A percentile compares a stretch with the other conserved stretches of the same genome.
Evolutionary conservation across 2,329 filamentous ascomycete genomes (phyloP).

Genomic region (Aspergillus jensenii): DNA sequence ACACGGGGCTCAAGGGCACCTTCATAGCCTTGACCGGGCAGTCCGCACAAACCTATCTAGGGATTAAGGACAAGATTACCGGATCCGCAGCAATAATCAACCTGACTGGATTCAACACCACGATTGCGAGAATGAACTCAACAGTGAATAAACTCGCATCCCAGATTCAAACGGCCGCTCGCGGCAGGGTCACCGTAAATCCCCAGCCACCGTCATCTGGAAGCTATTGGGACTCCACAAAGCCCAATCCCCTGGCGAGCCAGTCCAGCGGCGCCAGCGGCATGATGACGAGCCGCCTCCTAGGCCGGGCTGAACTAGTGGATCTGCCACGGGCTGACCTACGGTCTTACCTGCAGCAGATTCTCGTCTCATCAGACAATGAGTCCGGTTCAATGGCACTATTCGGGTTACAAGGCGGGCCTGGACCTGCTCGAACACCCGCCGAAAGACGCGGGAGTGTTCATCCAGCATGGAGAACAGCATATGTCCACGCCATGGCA

Average conservation of each 20-base stretch:
- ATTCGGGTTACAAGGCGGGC: neutral
- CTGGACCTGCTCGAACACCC: neutral
- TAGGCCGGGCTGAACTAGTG: slow-evolving; percentile 33
- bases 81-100: neutral
- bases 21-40: slow-evolving; percentile 6
- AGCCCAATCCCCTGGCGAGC: slow-evolving; percentile 22
- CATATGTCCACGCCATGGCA: neutral
- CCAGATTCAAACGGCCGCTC: neutral
- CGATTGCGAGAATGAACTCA: neutral
- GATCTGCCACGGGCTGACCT: slow-evolving; percentile 15
- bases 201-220: neutral
- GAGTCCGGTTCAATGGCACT: neutral
- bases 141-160: neutral
- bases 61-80: neutral
- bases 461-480: neutral
- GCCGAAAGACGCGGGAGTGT: neutral
- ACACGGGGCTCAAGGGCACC: slow-evolving; percentile 3
- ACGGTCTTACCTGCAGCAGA: neutral
- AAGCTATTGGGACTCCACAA: slow-evolving; percentile 10
- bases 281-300: slow-evolving; percentile 34
- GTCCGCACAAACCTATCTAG: neutral
- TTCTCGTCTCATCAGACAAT: rapidly evolving
- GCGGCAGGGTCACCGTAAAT: neutral
- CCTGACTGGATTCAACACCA: neutral
- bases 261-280: slow-evolving; percentile 30